Evolutionary conservation across 2,329 filamentous ascomycete genomes (phyloP), one percentile per base, ranked within the genome.

Genomic region (Fusarium continuum): DNA sequence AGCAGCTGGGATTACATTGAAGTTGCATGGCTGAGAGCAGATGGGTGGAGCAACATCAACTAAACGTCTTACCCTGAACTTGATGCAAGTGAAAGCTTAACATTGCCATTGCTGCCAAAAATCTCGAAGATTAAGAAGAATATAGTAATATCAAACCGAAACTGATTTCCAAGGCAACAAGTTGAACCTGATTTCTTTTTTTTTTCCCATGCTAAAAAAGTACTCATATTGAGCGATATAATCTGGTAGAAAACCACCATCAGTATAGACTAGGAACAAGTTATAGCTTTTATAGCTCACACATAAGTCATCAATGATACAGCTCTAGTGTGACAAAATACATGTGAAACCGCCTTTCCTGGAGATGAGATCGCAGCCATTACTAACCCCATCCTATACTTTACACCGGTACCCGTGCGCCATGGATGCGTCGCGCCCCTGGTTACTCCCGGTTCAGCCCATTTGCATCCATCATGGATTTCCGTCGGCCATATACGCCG

Each of bases 341-440:
- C 69, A 72, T 67, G 66, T 64, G 53, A 70, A 69, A 46, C 65
- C 54, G 46, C 63, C 59, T 60, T 64, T 65, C 58, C 50, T 59
- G 41, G 72, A 74, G 70, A 69, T 72, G 71, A 74, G 69, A 72
- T 69, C 62, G 61, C 51, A 68, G 55, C 59, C 66, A 70, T 68
- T 70, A 69, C 54, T 60, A 58, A 52, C 61, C 64, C 57, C 54
- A 56, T 48, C 56, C 53, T 64, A 64, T 70, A 66, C 69, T 70
- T 68, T 71, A 71, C 69, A 71, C 65, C 68, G 40, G 65, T 62
- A 61, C 55, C 50, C 39, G 50, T 63, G 43, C 64, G 59, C 63
- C 59, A 58, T 44, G 32, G 14, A 59, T 70, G 54, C 57, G 61
- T 65, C 55, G 49, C 60, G 57, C 60, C 47, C 62, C 52, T 66